A percentile compares a stretch with the other conserved stretches of the same genome.
phyloP scores from a whole-genome alignment of 805 yeast genomes.

The Kregervanrija fluxuum region DNA sequence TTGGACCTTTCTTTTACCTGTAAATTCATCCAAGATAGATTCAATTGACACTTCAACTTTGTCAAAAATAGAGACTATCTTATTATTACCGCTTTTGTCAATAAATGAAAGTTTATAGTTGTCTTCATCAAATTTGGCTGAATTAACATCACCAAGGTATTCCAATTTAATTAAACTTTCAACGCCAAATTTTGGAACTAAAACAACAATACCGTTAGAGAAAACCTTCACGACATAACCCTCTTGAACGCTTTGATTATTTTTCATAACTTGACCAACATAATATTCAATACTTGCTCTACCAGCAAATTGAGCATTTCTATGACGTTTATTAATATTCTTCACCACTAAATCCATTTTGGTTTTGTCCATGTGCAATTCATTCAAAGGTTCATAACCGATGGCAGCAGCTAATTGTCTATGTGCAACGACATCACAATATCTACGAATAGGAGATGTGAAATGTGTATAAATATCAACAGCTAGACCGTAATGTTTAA shows the following conservation, averaged over 20 bases:
- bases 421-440: constrained; percentile 96
- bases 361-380: constrained; percentile 76
- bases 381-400: constrained; percentile 79
- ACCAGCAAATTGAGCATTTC: constrained; percentile 98
- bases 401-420: constrained; percentile 98
- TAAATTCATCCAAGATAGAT: constrained; percentile 74
- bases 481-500: constrained; percentile 94
- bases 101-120: constrained; percentile 59
- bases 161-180: constrained; percentile 88
- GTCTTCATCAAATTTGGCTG: constrained; percentile 71
- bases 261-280: constrained; percentile 95
- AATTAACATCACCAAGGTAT: constrained; percentile 55
- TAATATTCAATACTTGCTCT: constrained; percentile 96
- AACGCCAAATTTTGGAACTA: constrained; percentile 93
- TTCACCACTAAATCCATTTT: constrained; percentile 85
- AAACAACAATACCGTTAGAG: constrained; percentile 87
- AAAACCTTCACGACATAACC: constrained; percentile 91
- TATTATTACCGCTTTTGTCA: constrained; percentile 31
- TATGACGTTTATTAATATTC: constrained; percentile 87
- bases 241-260: constrained; percentile 69
- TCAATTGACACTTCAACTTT: constrained; percentile 76
- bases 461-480: constrained; percentile 97
- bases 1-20: constrained; percentile 90
- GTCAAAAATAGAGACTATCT: constrained; percentile 62
- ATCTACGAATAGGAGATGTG: constrained; percentile 96